Conservation (phyloP, 371 early-diverging fungal genomes). For the Gilbertella persicaria region DNA sequence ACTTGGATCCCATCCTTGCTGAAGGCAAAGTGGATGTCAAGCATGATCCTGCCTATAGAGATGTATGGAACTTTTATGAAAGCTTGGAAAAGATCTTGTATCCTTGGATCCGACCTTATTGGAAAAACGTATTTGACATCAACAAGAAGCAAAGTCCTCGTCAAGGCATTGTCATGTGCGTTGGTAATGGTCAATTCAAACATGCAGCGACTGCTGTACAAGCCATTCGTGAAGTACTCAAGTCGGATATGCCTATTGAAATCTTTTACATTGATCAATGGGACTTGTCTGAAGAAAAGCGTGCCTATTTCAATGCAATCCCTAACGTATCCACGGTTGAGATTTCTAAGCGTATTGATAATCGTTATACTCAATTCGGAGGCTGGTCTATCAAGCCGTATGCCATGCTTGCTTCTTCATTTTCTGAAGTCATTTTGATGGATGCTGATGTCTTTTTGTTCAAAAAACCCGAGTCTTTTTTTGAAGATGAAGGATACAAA, state of each 20-base stretch:
- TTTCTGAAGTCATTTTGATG: conserved; percentile 66
- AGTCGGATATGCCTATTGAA: conserved; percentile 70
- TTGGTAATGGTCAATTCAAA: conserved; percentile 64
- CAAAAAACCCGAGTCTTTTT: conserved; percentile 59
- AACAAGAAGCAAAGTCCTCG: conserved; percentile 26
- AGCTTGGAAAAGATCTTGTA: conserved; percentile 23
- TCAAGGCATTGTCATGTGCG: conserved; percentile 70
- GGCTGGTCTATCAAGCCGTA: conserved; percentile 71
- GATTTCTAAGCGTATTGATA: conserved; percentile 51
- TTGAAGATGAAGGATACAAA: conserved; percentile 57
- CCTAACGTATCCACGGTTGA: conserved; percentile 50
- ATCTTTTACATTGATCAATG: conserved; percentile 62
- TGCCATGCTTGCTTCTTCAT: conserved; percentile 66
- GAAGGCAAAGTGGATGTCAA: conserved; percentile 22
- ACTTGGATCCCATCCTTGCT: conserved; percentile 31
- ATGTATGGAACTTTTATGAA: conserved; percentile 26
- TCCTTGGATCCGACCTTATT: conserved; percentile 33
- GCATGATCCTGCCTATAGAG: conserved; percentile 14
- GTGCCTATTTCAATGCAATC: conserved; percentile 38
- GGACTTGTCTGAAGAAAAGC: conserved; percentile 51
- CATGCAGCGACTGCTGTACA: conserved; percentile 58
- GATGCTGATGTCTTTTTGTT: conserved; percentile 78
- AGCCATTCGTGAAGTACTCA: conserved; percentile 55
- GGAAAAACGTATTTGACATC: conserved; percentile 35
- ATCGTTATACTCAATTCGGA: conserved; percentile 46